phyloP scores from a whole-genome alignment of 208 protist genomes.

The Phytomonas sp. region DNA sequence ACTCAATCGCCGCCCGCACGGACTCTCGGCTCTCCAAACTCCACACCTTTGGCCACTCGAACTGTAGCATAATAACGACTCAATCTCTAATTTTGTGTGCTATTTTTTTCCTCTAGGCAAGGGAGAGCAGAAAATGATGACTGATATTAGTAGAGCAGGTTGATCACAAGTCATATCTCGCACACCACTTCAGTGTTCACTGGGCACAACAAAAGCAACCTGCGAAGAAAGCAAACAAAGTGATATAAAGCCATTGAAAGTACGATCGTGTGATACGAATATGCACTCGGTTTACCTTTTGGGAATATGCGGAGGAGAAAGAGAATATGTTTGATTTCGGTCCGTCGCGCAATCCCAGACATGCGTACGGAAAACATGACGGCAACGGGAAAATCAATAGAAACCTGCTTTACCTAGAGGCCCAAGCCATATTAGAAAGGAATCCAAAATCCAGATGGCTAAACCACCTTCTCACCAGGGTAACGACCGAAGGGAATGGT shows the following conservation, averaged over 20 bases:
- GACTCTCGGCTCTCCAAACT: conserved; percentile 49
- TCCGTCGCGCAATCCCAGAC: neutral
- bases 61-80: conserved; percentile 55
- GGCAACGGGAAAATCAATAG: neutral
- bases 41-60: conserved; percentile 77
- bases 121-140: conserved; percentile 10
- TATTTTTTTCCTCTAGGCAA: conserved; percentile 6
- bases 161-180: neutral
- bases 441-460: conserved; percentile 1
- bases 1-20: conserved; percentile 62
- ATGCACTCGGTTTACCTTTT: neutral
- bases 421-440: neutral
- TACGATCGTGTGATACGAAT: neutral
- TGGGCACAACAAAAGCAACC: neutral
- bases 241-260: neutral
- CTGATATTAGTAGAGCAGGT: neutral
- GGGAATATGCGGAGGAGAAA: neutral
- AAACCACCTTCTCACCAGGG: conserved; percentile 60
- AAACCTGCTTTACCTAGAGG: neutral
- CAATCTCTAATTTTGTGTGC: neutral
- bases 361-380: neutral
- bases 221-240: conserved; percentile 4
- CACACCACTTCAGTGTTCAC: neutral
- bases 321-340: neutral
- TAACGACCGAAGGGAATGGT: conserved; percentile 66